phyloP scores from a whole-genome alignment of 2,329 filamentous ascomycete species.

The Penicillium sp. region DNA sequence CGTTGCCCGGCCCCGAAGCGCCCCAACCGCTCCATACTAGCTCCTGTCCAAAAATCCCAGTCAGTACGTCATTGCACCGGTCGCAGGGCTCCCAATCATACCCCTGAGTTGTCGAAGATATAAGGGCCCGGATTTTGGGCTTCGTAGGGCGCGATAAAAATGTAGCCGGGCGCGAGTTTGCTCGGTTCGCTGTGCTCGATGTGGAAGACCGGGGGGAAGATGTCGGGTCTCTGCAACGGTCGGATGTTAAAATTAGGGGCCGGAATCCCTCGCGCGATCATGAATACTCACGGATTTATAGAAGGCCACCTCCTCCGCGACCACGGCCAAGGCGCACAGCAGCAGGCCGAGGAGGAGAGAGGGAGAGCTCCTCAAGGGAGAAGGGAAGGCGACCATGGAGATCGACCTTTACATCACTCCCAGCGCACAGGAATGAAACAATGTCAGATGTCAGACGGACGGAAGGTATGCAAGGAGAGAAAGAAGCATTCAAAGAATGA shows the following conservation, averaged over 20 bases:
- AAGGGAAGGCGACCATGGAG: constrained; percentile 24
- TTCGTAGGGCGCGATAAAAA: constrained; percentile 52
- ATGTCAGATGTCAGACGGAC: not conserved
- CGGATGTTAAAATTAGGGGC: not conserved
- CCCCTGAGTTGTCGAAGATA: constrained; percentile 53
- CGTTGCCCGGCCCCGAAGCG: constrained; percentile 48
- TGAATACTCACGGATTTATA: constrained; percentile 37
- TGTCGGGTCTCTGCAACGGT: constrained; percentile 37
- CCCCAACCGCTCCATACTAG: constrained; percentile 54
- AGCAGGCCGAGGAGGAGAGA: constrained; percentile 19
- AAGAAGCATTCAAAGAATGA: not conserved
- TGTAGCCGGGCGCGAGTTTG: constrained; percentile 48
- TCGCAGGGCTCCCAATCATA: constrained; percentile 20
- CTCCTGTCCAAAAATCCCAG: constrained; percentile 31
- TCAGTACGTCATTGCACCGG: constrained; percentile 9
- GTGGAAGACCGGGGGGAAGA: constrained; percentile 37
- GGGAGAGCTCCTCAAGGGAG: constrained; percentile 11
- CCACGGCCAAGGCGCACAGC: constrained; percentile 17
- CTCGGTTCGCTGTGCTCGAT: constrained; percentile 29
- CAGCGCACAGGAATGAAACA: constrained; percentile 1
- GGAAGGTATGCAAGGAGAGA: constrained; percentile 6
- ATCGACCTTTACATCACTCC: constrained; percentile 26
- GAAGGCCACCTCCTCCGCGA: constrained; percentile 32
- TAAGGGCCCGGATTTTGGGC: constrained; percentile 50
- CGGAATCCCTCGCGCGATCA: not conserved